Base-by-base conservation (phyloP, 768 basidiomycete species). In the Suillus plorans region DNA sequence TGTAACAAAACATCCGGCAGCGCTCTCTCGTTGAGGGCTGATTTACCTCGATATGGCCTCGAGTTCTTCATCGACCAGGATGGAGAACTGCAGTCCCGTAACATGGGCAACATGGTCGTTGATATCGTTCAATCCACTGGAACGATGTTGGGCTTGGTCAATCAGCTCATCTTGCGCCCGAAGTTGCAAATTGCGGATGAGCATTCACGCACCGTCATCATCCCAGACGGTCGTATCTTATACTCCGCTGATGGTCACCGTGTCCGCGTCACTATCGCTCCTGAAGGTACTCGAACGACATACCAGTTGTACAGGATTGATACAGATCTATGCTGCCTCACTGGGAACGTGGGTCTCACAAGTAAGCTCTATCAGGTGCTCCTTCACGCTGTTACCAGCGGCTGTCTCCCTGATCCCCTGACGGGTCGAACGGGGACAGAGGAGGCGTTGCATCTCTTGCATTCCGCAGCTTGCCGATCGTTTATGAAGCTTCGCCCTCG, bases 311-410 rank as follows among this genome's bases (percentile, higher is more conserved):
- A 78, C 50, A 57, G 41, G 2, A 61, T 80, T 4, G 72, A 81
- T 59, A 63, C 64, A 13, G 66, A 73, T 18, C 64, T 81, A 7
- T 4, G 31, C 6, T 31, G 72, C 47, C 67, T 80, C n/a, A 63
- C 58, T 6, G 73, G 74, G 4, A 73, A 72, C 12, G 67, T 55
- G 4, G 74, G 68, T 22, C 60, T 79, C 37, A 66, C 64, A 2
- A 74, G 72, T 62, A 69, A 69, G 49, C 70, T 84, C 12, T 82
- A 76, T 62, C 74, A 73, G 53, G 72, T 77, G 3, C 81, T 82
- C 60, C 73, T 86, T 18, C 85, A 86, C 52, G 80, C 81, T n/a
- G 65, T 83, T 3, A 84, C 78, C 1, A 79, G 79, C 22, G 61
- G 49, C 5, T 77, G 76, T 53, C 69, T 80, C 20, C 72, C 75